phyloP scores from a whole-genome alignment of 2,329 filamentous ascomycete genomes.

The Arthrobotrys entomopaga region DNA sequence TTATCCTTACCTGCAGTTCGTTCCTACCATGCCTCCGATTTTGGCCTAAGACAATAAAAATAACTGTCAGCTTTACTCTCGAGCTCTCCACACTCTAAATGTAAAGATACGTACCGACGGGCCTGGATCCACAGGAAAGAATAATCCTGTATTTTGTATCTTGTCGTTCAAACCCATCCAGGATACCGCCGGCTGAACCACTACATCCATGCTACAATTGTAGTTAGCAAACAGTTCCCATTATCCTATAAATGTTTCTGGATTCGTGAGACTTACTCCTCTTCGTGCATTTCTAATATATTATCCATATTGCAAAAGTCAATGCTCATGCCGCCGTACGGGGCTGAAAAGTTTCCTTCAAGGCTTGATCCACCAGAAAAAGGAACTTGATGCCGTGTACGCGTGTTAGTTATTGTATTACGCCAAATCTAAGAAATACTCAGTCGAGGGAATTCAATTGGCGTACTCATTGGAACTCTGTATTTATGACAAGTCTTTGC shows the following conservation, averaged over 20 bases:
- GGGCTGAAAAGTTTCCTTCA: constrained; percentile 89
- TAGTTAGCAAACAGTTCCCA: constrained; percentile 22
- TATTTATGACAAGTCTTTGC: constrained; percentile 79
- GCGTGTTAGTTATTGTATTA: neutral
- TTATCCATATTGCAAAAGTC: constrained; percentile 90
- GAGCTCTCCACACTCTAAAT: neutral
- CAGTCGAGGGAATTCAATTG: neutral
- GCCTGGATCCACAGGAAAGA: constrained; percentile 90
- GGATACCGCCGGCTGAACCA: constrained; percentile 89
- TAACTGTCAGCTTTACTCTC: neutral
- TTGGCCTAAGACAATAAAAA: constrained; percentile 69
- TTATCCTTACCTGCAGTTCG: constrained; percentile 68
- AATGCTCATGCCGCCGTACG: constrained; percentile 85
- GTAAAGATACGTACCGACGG: constrained; percentile 62
- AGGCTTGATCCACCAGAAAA: constrained; percentile 87
- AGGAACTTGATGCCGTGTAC: constrained; percentile 65
- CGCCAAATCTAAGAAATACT: neutral
- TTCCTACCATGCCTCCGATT: constrained; percentile 85
- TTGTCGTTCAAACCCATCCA: constrained; percentile 89
- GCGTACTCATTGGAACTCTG: constrained; percentile 76
- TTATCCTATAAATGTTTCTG: constrained; percentile 6
- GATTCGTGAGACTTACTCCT: constrained; percentile 67
- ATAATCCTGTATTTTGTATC: constrained; percentile 78
- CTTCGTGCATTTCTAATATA: constrained; percentile 80
- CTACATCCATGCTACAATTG: constrained; percentile 77